Evolutionary conservation across 2,329 filamentous ascomycete genomes (phyloP).

Genomic region (Mariannaea elegans): DNA sequence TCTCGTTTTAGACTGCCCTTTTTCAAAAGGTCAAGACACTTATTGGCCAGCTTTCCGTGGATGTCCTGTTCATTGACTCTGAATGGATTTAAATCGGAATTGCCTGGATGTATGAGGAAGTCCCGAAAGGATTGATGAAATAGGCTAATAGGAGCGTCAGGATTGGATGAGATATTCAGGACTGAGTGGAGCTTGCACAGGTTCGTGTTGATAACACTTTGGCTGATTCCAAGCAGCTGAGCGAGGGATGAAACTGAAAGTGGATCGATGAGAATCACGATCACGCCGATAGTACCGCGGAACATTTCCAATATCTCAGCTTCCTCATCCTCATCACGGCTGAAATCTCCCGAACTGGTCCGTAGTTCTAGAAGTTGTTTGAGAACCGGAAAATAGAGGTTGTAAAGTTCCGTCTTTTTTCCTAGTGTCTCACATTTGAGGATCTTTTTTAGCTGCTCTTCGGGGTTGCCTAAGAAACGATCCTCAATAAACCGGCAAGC

Average conservation of each 20-base stretch:
- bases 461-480: slow-evolving; percentile 27
- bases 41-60: not conserved
- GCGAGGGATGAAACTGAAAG: slow-evolving; percentile 35
- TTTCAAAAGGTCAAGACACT: not conserved
- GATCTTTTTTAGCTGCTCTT: slow-evolving; percentile 36
- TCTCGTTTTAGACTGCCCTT: too few relatives aligned
- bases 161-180: not conserved
- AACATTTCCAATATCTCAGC: not conserved
- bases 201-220: slow-evolving; percentile 22
- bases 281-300: not conserved
- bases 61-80: not conserved
- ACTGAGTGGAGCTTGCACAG: slow-evolving; percentile 32
- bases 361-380: not conserved
- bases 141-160: not conserved
- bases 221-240: slow-evolving; percentile 30
- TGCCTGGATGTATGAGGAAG: slow-evolving; percentile 41
- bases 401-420: not conserved
- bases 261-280: not conserved
- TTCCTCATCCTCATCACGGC: not conserved
- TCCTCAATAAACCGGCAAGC: slow-evolving; percentile 43
- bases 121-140: slow-evolving; percentile 47
- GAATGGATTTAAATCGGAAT: not conserved
- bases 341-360: too few relatives aligned
- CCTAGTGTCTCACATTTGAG: slow-evolving; percentile 34
- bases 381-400: not conserved